Conservation (phyloP, 176 grass and related monocot species). For the Urochloa ruziziensis region DNA sequence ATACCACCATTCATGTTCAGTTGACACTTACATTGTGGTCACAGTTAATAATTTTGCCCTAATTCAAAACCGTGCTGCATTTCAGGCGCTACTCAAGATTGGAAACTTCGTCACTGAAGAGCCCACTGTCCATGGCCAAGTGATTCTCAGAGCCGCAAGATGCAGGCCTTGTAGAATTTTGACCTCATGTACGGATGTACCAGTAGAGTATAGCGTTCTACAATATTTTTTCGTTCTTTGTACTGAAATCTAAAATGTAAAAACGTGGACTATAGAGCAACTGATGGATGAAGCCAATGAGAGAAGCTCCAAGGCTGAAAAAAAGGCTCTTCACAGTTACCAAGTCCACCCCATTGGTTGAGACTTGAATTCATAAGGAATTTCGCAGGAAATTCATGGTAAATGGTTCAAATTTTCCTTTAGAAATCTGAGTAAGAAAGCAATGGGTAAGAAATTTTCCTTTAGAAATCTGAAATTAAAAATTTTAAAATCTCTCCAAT, state of each 20-base stretch:
- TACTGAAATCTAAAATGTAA: neutral
- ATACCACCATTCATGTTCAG: slow-evolving; percentile 17
- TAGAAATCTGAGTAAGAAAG: neutral
- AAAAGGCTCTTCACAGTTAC: neutral
- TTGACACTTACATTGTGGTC: neutral
- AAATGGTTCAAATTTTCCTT: neutral
- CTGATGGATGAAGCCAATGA: neutral
- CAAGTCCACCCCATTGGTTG: neutral
- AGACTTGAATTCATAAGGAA: neutral
- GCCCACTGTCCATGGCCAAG: neutral
- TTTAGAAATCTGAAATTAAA: neutral
- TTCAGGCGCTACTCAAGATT: slow-evolving; percentile 59
- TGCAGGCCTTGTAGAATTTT: slow-evolving; percentile 9
- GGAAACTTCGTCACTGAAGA: slow-evolving; percentile 21
- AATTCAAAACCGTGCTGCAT: slow-evolving; percentile 1
- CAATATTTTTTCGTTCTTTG: slow-evolving; percentile 29
- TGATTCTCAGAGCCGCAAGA: neutral
- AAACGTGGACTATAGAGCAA: neutral
- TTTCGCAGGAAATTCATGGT: neutral
- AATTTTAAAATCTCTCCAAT: neutral
- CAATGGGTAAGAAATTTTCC: neutral
- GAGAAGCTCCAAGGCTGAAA: neutral
- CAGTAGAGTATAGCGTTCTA: neutral
- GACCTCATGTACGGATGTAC: neutral
- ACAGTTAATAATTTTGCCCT: neutral